These are phyloP conservation scores for Prunus kanzakura DNA, from an alignment of 306 rosid species.

Conservation along the genomic window DNA sequence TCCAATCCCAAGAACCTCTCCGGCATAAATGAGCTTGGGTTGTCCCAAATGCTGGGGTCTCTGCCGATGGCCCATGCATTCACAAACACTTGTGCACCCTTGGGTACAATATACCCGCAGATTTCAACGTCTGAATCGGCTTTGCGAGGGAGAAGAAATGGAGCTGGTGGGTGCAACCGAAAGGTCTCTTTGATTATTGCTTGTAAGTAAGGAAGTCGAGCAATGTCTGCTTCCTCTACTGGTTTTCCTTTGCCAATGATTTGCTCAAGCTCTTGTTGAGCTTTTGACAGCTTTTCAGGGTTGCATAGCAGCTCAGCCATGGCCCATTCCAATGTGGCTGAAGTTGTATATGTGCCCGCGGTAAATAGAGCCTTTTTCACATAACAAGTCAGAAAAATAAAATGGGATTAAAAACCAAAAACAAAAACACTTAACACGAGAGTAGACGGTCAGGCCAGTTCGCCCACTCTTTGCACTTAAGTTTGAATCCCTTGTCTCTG, in stretches of 20 bases:
- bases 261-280: constrained; percentile 3
- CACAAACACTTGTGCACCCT: constrained; percentile 18
- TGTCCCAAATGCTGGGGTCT: constrained; percentile 17
- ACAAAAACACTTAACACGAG: too few relatives aligned
- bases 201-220: constrained; percentile 19
- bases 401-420: too few relatives aligned
- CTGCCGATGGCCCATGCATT: constrained; percentile 18
- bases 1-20: constrained; percentile 21
- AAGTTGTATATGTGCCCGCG: constrained; percentile 11
- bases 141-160: not conserved
- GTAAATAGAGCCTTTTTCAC: constrained; percentile 5
- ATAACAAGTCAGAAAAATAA: not conserved
- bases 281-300: not conserved
- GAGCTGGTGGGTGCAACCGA: constrained; percentile 5
- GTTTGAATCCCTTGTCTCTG: too few relatives aligned
- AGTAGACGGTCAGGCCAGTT: too few relatives aligned
- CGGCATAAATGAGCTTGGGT: not conserved
- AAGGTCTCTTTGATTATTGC: constrained; percentile 23
- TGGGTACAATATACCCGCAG: constrained; percentile 4
- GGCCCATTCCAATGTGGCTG: constrained; percentile 15
- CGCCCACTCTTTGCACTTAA: too few relatives aligned
- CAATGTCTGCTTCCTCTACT: constrained; percentile 7
- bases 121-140: constrained; percentile 13
- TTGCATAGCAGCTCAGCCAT: constrained; percentile 19
- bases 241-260: constrained; percentile 10